These are phyloP conservation scores for Aspergillus taichungensis DNA, from an alignment of 495 filamentous ascomycete species.

Conservation along the genomic window DNA sequence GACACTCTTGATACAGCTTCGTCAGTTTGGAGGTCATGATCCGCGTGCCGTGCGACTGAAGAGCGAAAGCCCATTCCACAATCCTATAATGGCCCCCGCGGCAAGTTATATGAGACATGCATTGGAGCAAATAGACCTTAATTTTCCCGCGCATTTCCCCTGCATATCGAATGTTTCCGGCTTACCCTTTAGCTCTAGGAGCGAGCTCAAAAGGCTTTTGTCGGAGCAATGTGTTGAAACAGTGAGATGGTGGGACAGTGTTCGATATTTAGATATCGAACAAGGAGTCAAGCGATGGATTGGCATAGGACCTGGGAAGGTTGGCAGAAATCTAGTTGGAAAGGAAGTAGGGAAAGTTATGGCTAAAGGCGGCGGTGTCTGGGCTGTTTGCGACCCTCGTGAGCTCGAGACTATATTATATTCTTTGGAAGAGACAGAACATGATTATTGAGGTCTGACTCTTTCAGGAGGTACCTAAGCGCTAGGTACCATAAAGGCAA, in stretches of 20 bases:
- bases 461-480: no score
- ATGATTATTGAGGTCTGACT: slow-evolving; percentile 13
- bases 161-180: slow-evolving; percentile 84
- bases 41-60: slow-evolving; percentile 81
- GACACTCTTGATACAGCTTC: slow-evolving; percentile 75
- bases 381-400: slow-evolving; percentile 77
- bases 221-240: slow-evolving; percentile 78
- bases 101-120: slow-evolving; percentile 59
- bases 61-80: slow-evolving; percentile 89
- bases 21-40: slow-evolving; percentile 90
- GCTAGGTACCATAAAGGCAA: no score
- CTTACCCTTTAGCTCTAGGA: slow-evolving; percentile 61
- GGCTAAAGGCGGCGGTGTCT: slow-evolving; percentile 82
- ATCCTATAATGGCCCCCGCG: slow-evolving; percentile 83
- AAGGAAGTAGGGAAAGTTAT: slow-evolving; percentile 85
- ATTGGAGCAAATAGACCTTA: slow-evolving; percentile 50
- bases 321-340: slow-evolving; percentile 86
- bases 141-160: slow-evolving; percentile 64
- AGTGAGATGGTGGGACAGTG: slow-evolving; percentile 87
- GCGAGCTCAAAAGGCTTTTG: slow-evolving; percentile 65
- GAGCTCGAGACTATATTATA: slow-evolving; percentile 71
- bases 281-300: slow-evolving; percentile 79
- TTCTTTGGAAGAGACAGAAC: slow-evolving; percentile 67
- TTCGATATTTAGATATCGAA: slow-evolving; percentile 82
- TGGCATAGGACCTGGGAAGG: slow-evolving; percentile 90